Base-by-base conservation (phyloP, 75 land plant species). In the Pinus tabuliformis region DNA sequence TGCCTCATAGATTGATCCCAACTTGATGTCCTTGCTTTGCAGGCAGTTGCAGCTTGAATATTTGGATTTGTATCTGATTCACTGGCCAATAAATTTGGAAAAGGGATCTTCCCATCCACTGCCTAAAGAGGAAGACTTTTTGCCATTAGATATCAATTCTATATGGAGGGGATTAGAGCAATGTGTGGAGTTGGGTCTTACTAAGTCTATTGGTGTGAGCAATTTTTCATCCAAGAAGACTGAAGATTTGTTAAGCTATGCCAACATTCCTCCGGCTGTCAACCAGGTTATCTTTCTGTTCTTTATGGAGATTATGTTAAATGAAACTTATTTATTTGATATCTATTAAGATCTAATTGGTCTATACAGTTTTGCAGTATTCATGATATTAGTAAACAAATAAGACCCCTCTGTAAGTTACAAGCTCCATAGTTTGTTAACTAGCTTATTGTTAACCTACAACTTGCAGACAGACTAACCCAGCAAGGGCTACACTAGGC, bases 31-130 rank as follows among this genome's bases (percentile, higher is more conserved):
- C 22, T 56, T 17, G 12, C 66, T 26, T 70, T 54, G 16, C 79
- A 84, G 85, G 20, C 30, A 22, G 20, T 70, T 84, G 80, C 74
- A 84, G 73, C 54, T 86, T 72, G 86, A 80, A 0, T 86, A 80
- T 52, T 56, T 86, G 78, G 88, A 86, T 65, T 36, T 86, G 58
- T 83, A 79, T 37, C 58, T 86, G 59, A 68, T 85, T 5, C 87
- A 85, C 68, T 79, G 74, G 82, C 88, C 88, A 3, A 30, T 80
- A 30, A 73, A 57, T 65, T 45, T 79, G 61, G 80, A 80, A 49
- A 75, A 65, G 24, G 49, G 65, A 20, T 64, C 42, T 24, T 22
- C 56, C 18, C 62, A 39, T 37, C 73, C 21, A 16, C 72, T 6
- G 28, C 58, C 24, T 33, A 80, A 22, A 56, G 57, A 42, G 45